A percentile compares a stretch with the other conserved stretches of the same genome.
Evolutionary conservation across 768 basidiomycete species (phyloP).

Genomic region (Mycena sanguinolenta): DNA sequence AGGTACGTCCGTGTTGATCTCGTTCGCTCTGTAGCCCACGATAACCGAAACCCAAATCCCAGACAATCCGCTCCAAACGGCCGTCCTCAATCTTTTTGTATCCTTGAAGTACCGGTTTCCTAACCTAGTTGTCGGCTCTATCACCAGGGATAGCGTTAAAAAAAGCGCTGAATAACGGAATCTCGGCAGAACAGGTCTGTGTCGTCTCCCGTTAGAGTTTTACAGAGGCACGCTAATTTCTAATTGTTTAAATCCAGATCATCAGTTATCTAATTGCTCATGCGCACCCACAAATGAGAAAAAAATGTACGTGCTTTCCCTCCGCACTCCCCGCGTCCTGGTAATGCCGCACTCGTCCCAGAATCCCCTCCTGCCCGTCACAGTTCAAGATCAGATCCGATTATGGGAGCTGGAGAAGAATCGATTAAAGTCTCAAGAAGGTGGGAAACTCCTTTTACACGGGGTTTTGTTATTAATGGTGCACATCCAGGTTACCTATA

Average conservation of each 20-base stretch:
- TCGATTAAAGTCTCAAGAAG: slow-evolving; percentile 89
- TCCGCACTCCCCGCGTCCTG: slow-evolving; percentile 41
- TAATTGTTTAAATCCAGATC: slow-evolving; percentile 68
- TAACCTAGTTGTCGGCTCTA: slow-evolving; percentile 95
- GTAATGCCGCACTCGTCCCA: slow-evolving; percentile 48
- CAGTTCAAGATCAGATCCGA: slow-evolving; percentile 97
- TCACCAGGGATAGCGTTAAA: slow-evolving; percentile 97
- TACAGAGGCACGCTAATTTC: slow-evolving; percentile 33
- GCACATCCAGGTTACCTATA: slow-evolving; percentile 82
- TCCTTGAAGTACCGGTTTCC: slow-evolving; percentile 94
- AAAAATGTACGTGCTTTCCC: slow-evolving; percentile 74
- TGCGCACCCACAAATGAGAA: slow-evolving; percentile 98
- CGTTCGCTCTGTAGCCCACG: slow-evolving; percentile 40
- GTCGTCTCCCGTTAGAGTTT: slow-evolving; percentile 34
- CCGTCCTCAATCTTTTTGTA: slow-evolving; percentile 94
- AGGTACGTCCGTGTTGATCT: slow-evolving; percentile 59
- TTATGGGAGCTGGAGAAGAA: slow-evolving; percentile 98
- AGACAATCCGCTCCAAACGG: slow-evolving; percentile 97
- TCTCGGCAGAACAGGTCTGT: slow-evolving; percentile 93
- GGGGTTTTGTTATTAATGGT: slow-evolving; percentile 40
- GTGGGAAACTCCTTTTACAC: slow-evolving; percentile 56
- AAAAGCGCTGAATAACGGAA: slow-evolving; percentile 93
- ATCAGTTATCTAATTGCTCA: slow-evolving; percentile 95
- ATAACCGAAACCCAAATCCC: slow-evolving; percentile 37
- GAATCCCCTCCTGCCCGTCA: slow-evolving; percentile 95